A percentile compares a stretch with the other conserved stretches of the same genome.
phyloP scores from a whole-genome alignment of 1,284 basidiomycete genomes.

The Cutaneotrichosporon sp. region DNA sequence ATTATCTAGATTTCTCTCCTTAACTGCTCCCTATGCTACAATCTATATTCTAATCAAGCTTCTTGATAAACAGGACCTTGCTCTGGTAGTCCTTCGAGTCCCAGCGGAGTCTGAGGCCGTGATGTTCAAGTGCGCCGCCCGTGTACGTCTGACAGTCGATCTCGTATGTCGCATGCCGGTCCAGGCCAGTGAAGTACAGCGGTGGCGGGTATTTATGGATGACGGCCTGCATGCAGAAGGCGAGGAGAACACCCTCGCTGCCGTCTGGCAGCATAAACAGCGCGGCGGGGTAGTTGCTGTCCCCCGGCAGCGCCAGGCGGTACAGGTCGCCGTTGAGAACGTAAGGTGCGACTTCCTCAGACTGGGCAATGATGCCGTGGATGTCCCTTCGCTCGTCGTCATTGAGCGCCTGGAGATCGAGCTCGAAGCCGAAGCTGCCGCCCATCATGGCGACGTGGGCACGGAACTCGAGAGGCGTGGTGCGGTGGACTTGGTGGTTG shows the following conservation, averaged over 20 bases:
- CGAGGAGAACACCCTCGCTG: slow-evolving; percentile 14
- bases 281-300: slow-evolving; percentile 30
- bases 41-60: background rate
- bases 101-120: slow-evolving; percentile 5
- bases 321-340: slow-evolving; percentile 29
- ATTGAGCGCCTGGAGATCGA: slow-evolving; percentile 23
- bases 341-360: slow-evolving; percentile 24
- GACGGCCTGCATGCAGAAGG: slow-evolving; percentile 7
- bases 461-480: slow-evolving; percentile 32
- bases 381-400: slow-evolving; percentile 20
- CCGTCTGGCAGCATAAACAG: slow-evolving; percentile 13
- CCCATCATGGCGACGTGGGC: slow-evolving; percentile 42
- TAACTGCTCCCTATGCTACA: too few species aligned
- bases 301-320: slow-evolving; percentile 19
- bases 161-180: slow-evolving; percentile 13
- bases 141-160: slow-evolving; percentile 16
- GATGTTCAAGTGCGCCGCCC: slow-evolving; percentile 5
- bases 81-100: slow-evolving; percentile 12
- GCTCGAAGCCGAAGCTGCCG: slow-evolving; percentile 36
- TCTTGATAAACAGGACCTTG: slow-evolving; percentile 5
- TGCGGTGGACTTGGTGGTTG: slow-evolving; percentile 29
- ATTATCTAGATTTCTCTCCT: too few species aligned
- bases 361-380: slow-evolving; percentile 18
- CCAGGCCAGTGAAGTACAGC: slow-evolving; percentile 21
- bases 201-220: slow-evolving; percentile 9